Base-by-base conservation (phyloP, 177 flowering plant species). In the Tripterygium wilfordii region DNA sequence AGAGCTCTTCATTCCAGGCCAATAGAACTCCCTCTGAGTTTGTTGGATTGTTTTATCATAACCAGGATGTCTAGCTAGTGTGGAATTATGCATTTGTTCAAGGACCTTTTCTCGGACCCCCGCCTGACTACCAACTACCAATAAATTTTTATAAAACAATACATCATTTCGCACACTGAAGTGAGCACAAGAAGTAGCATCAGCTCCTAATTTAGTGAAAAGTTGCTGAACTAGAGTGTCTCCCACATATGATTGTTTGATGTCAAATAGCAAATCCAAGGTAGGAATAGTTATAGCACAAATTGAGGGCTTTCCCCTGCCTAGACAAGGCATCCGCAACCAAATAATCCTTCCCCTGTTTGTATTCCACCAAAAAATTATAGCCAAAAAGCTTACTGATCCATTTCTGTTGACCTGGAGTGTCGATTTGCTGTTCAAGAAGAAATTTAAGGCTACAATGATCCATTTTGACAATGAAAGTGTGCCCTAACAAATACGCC, bases 321-420 rank as follows among this genome's bases (percentile, higher is more conserved):
- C 45, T 18, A 0, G 60, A 61, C 2, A 61, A 27, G 0, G 60
- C 65, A 43, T 61, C 51, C 1, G 19, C 25, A 4, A 28, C 28
- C 2, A 4, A 3, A 36, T 42, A 21, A 9, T 21, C 28, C 8
- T 7, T 5, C 10, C 30, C 46, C n/a, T 5, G 13, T 24, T 42
- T 42, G 17, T 42, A 42, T 7, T 21, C 27, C 14, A 42, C 23
- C 3, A 7, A 4, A 16, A 5, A 46, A 29, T 28, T 14, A 2
- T 15, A 30, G 3, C 36, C 49, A 22, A 29, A 31, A 7, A 46
- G 24, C 30, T 46, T 46, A 16, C 23, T 6, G 2, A 30, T 7
- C 25, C 13, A 4, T 28, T 19, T 19, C 13, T 29, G 22, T 15
- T 13, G 14, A 2, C 15, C 6, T 6, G 7, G 6, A 17, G 19